Evolutionary conservation across 2,329 filamentous ascomycete genomes (phyloP).

Genomic region (Xylaria sp.): DNA sequence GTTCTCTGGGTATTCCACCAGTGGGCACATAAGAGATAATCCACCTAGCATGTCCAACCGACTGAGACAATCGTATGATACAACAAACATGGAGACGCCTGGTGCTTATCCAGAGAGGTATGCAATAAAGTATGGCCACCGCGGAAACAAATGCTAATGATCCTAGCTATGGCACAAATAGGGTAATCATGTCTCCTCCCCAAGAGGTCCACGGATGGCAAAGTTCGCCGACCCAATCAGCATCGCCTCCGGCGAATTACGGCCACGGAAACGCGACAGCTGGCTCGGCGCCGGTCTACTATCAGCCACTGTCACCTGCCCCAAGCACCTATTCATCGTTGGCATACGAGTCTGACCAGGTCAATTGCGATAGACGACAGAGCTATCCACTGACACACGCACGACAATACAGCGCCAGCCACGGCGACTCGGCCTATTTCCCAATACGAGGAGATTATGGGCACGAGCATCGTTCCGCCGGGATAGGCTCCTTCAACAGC

Average conservation of each 20-base stretch:
- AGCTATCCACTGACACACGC: slow-evolving; percentile 8
- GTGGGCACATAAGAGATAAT: slow-evolving; percentile 12
- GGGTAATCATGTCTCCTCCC: not conserved
- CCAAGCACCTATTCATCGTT: slow-evolving; percentile 18
- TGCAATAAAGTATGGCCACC: not conserved
- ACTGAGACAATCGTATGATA: slow-evolving; percentile 28
- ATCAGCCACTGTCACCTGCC: slow-evolving; percentile 24
- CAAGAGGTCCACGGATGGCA: slow-evolving; percentile 25
- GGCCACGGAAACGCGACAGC: not conserved
- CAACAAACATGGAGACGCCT: not conserved
- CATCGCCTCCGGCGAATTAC: slow-evolving; percentile 16
- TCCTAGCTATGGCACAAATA: slow-evolving; percentile 22
- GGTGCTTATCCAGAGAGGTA: slow-evolving; percentile 24
- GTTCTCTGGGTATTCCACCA: slow-evolving; percentile 16
- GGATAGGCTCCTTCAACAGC: slow-evolving; percentile 8
- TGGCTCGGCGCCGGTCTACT: slow-evolving; percentile 17
- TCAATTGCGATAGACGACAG: slow-evolving; percentile 18
- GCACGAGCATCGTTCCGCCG: not conserved
- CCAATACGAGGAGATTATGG: slow-evolving; percentile 11
- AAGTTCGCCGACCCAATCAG: slow-evolving; percentile 4
- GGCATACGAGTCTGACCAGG: slow-evolving; percentile 22
- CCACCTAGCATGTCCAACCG: slow-evolving; percentile 32
- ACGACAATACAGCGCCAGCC: slow-evolving; percentile 18
- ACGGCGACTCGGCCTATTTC: slow-evolving; percentile 4
- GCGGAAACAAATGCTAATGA: not conserved